Conservation (phyloP, 305 asterid species). For the Lippia alba region DNA sequence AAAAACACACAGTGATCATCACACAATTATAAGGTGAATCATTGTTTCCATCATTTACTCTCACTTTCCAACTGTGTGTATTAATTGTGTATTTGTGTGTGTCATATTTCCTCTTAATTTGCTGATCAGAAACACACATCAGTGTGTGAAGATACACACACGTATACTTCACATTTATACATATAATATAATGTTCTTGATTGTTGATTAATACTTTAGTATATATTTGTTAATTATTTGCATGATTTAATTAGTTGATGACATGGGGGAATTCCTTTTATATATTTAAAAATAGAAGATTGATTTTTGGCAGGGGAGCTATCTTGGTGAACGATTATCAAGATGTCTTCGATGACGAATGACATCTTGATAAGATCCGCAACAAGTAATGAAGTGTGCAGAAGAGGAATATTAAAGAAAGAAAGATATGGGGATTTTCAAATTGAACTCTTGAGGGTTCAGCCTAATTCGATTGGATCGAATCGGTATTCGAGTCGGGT, state of each 20-base stretch:
- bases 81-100: neutral
- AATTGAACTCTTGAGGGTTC: slow-evolving; percentile 37
- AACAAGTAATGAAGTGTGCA: slow-evolving; percentile 40
- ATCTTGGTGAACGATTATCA: neutral
- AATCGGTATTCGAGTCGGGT: slow-evolving; percentile 35
- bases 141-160: neutral
- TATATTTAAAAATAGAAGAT: no score
- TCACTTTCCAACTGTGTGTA: neutral
- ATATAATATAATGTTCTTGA: no score
- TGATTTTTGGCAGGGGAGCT: neutral
- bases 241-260: no score
- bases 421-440: slow-evolving; percentile 45
- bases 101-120: neutral
- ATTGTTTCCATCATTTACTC: neutral
- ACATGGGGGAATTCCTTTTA: no score
- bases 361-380: slow-evolving; percentile 54
- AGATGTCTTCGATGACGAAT: slow-evolving; percentile 62
- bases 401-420: slow-evolving; percentile 45
- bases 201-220: no score
- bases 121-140: neutral
- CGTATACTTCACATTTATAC: neutral
- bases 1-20: slow-evolving; percentile 19
- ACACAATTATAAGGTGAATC: slow-evolving; percentile 30
- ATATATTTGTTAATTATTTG: no score
- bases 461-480: slow-evolving; percentile 29